Evolutionary conservation across 495 filamentous ascomycete genomes (phyloP).

Genomic region (Evernia prunastri): DNA sequence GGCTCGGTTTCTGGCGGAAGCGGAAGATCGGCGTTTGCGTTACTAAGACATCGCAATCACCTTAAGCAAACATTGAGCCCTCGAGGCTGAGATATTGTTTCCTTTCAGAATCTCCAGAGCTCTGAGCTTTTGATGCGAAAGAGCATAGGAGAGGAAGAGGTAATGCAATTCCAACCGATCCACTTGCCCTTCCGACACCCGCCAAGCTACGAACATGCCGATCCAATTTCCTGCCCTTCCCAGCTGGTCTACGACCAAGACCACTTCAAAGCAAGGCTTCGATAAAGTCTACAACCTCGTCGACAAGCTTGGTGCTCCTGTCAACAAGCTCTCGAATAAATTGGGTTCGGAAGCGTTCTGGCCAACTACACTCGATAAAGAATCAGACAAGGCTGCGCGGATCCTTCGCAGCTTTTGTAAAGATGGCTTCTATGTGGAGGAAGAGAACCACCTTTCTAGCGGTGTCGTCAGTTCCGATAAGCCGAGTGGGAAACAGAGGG

Average conservation of each 20-base stretch:
- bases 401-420: conserved; percentile 76
- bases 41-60: neutral
- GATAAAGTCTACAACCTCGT: conserved; percentile 48
- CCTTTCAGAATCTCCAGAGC: neutral
- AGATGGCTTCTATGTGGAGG: conserved; percentile 56
- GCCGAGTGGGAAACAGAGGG: conserved; percentile 59
- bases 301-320: conserved; percentile 56
- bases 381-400: conserved; percentile 75
- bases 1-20: neutral
- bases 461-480: conserved; percentile 27
- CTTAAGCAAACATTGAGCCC: neutral
- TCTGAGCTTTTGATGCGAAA: neutral
- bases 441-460: conserved; percentile 24
- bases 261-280: conserved; percentile 44
- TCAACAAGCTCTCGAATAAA: conserved; percentile 67
- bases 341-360: conserved; percentile 74
- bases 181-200: neutral
- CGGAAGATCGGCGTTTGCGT: neutral
- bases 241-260: conserved; percentile 29
- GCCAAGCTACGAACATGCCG: conserved; percentile 20
- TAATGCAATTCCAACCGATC: neutral
- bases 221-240: conserved; percentile 22
- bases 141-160: too few relatives aligned
- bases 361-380: conserved; percentile 72
- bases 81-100: neutral